Base-by-base conservation (phyloP, 768 basidiomycete species). In the Agrocybe pediades region DNA sequence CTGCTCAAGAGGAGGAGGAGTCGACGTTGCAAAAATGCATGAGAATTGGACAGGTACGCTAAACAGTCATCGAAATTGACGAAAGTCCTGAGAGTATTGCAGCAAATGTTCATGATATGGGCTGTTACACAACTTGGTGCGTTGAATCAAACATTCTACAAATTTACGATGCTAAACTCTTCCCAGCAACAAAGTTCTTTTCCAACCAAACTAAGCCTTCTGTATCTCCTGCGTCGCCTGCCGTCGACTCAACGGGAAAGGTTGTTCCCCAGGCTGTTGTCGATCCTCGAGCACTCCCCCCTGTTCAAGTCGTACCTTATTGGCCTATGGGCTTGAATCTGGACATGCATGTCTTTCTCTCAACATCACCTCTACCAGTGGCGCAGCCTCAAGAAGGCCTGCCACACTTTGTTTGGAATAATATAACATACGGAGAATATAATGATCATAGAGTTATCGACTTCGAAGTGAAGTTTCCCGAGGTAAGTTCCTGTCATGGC, bases 381-480 rank as follows among this genome's bases (percentile, higher is more conserved):
- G 87, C 59, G 77, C 86, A 7, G 89, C 89, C 71, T 70, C 70
- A 29, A 76, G 77, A 49, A 78, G 77, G 80, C 21, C 71, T 92
- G 30, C 90, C 90, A 6, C 77, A 78, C 55, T 86, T 92, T 56
- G 75, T 85, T 17, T 94, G 92, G 92, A 71, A 83, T 26, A 85
- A 91, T 62, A 81, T 94, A 43, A 85, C 82, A 0, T 90, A 85
- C 53, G 92, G 92, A 33, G 82, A 91, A 62, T 94, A 83, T 80
- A 80, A 77, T 40, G 86, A 91, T 39, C 67, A 76, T 33, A 70
- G 87, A 54, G 73, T 74, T 6, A 76, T 80, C 53, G 73, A 85
- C 45, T 78, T 82, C 56, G 76, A 84, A 42, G 69, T 95, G 36
- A 75, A 81, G 24, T 75, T 94, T 47, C 92, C 92, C 0, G 69